These are phyloP conservation scores for Paxillus rubicundulus DNA, from an alignment of 768 basidiomycete genomes.

Conservation along the genomic window DNA sequence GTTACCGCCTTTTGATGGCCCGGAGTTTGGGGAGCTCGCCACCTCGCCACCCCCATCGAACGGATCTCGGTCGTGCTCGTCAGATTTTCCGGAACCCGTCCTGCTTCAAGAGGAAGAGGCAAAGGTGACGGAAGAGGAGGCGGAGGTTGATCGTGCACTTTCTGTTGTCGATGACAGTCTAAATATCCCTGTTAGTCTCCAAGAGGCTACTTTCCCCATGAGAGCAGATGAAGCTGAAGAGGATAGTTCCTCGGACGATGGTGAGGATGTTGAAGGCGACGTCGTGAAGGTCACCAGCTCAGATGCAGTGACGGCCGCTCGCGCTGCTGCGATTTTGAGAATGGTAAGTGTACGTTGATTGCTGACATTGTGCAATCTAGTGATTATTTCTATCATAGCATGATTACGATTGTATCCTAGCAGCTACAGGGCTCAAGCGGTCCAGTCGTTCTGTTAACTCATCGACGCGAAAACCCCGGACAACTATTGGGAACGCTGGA, in stretches of 20 bases:
- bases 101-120: conserved; percentile 12
- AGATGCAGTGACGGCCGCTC: conserved; percentile 83
- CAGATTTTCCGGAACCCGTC: background rate
- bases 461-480: conserved; percentile 38
- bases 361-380: background rate
- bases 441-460: conserved; percentile 31
- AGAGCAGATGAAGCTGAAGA: conserved; percentile 2
- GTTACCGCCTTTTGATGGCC: conserved; percentile 3
- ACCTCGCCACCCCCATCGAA: conserved; percentile 22
- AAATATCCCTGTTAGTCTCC: background rate
- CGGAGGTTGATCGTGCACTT: conserved; percentile 35
- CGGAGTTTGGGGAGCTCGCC: conserved; percentile 17
- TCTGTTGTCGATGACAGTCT: conserved; percentile 28
- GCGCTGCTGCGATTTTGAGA: conserved; percentile 91
- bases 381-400: conserved; percentile 45
- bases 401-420: conserved; percentile 76
- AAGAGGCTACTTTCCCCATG: background rate
- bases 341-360: conserved; percentile 49
- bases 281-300: conserved; percentile 82
- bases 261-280: conserved; percentile 36
- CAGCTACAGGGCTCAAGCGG: conserved; percentile 28
- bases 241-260: conserved; percentile 23
- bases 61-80: conserved; percentile 5
- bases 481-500: conserved; percentile 31
- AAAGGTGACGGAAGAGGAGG: conserved; percentile 20